Conservation (phyloP, 306 rosid species). For the Lathyrus oleraceus region DNA sequence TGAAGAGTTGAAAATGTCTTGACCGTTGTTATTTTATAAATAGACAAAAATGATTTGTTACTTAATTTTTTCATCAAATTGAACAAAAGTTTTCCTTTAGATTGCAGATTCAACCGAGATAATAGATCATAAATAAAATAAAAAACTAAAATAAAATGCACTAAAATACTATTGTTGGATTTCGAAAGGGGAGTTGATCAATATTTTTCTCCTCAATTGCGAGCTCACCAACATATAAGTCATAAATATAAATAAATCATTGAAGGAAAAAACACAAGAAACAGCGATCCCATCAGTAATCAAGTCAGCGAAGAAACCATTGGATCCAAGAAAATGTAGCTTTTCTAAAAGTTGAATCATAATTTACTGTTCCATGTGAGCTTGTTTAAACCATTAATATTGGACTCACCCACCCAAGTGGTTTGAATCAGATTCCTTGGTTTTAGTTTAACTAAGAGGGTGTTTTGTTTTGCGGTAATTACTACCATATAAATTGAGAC, state of each 20-base stretch:
- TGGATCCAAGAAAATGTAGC: conserved; percentile 47
- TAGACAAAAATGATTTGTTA: too few species aligned
- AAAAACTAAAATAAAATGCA: too few species aligned
- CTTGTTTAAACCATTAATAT: conserved; percentile 41
- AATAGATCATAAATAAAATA: too few species aligned
- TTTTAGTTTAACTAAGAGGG: conserved; percentile 11
- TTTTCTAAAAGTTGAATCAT: conserved; percentile 24
- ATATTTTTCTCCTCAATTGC: too few species aligned
- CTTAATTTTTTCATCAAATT: too few species aligned
- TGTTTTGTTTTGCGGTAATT: neutral
- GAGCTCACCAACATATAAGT: too few species aligned
- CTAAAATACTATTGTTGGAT: too few species aligned
- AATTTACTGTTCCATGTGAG: conserved; percentile 37
- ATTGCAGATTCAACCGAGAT: too few species aligned
- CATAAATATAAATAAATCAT: neutral
- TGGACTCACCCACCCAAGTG: conserved; percentile 18
- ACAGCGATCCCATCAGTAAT: conserved; percentile 22
- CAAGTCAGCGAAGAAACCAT: conserved; percentile 43
- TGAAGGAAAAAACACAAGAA: conserved; percentile 11
- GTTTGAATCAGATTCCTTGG: conserved; percentile 52
- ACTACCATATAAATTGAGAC: conserved; percentile 52
- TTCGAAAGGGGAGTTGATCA: too few species aligned
- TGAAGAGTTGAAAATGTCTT: too few species aligned
- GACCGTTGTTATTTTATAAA: too few species aligned
- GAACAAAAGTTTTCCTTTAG: too few species aligned